Evolutionary conservation across 192 early-diverging fungal genomes (phyloP).

Genomic region (Rhizoclosmatium globosum): DNA sequence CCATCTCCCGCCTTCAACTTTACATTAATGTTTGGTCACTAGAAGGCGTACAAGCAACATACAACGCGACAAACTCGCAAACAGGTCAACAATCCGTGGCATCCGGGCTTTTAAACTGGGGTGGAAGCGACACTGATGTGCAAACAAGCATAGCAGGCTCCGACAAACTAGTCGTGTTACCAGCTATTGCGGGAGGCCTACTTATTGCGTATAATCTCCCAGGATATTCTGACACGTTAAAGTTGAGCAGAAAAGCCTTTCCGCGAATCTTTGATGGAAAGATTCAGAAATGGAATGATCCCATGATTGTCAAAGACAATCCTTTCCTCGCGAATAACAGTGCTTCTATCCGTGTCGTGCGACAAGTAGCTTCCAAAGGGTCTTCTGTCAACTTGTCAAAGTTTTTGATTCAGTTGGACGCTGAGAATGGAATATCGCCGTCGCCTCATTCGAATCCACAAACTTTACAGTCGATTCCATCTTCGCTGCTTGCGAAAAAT

Average conservation of each 20-base stretch:
- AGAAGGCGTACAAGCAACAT: no score
- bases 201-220: background rate
- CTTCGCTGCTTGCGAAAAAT: background rate
- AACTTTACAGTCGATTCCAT: background rate
- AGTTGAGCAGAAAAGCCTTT: background rate
- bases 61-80: no score
- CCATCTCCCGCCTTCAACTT: no score
- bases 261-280: background rate
- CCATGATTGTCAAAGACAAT: background rate
- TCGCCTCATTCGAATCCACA: background rate
- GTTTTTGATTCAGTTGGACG: no score
- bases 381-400: background rate
- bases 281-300: background rate
- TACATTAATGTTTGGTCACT: no score
- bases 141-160: background rate
- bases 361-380: background rate
- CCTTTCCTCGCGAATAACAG: background rate
- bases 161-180: background rate
- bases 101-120: background rate
- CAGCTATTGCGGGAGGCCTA: constrained; percentile 2
- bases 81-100: background rate
- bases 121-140: background rate
- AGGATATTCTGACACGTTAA: background rate
- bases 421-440: background rate
- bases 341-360: background rate